Conservation (phyloP, 768 basidiomycete genomes). For the Podaxis sp. region DNA sequence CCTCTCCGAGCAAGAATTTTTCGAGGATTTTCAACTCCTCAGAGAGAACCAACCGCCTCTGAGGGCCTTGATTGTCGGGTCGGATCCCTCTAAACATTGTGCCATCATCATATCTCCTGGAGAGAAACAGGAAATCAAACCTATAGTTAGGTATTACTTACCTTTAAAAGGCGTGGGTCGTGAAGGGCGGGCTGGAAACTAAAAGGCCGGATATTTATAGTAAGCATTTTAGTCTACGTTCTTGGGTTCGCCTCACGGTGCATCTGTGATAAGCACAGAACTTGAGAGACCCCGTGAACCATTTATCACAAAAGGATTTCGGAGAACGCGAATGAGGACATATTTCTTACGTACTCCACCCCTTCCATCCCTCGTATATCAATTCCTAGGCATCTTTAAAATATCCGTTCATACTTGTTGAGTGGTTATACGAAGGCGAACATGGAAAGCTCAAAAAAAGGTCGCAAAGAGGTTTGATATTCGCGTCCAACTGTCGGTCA, state of each 20-base stretch:
- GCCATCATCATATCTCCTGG: background rate
- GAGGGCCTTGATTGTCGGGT: background rate
- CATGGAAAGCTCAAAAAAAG: too few species aligned
- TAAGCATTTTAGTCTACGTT: background rate
- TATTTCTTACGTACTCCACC: too few species aligned
- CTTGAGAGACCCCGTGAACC: too few species aligned
- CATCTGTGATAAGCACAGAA: too few species aligned
- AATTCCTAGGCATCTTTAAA: too few species aligned
- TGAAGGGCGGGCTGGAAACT: background rate
- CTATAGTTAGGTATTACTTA: slow-evolving; percentile 1
- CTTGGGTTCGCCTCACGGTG: too few species aligned
- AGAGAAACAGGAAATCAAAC: background rate
- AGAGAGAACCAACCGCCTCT: background rate
- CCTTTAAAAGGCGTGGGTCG: background rate
- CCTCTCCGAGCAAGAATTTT: background rate
- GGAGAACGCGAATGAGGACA: too few species aligned
- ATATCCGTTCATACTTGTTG: background rate
- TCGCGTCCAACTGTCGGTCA: background rate
- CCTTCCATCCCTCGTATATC: too few species aligned
- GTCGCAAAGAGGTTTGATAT: too few species aligned
- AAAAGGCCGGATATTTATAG: background rate
- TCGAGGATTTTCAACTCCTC: background rate
- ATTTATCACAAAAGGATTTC: too few species aligned
- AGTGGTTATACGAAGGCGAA: background rate
- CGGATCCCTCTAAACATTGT: background rate